A percentile compares a stretch with the other conserved stretches of the same genome.
Conservation (phyloP, 139 green algal species). For the Micractinium sp. region DNA sequence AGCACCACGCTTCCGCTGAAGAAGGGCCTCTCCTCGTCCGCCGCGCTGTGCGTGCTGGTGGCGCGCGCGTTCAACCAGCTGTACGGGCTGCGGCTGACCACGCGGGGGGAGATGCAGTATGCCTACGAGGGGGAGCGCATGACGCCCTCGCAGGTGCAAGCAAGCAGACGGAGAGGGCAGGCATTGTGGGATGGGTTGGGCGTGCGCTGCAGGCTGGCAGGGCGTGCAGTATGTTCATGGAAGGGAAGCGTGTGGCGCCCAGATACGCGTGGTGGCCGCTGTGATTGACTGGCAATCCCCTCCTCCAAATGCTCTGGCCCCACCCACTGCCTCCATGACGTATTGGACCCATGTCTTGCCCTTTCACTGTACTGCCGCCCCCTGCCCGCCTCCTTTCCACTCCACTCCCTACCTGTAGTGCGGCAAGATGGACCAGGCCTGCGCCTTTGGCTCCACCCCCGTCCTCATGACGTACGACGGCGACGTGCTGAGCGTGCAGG, state of each 20-base stretch:
- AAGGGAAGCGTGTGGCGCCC: neutral
- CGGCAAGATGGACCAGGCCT: conserved; percentile 77
- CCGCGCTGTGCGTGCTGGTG: conserved; percentile 78
- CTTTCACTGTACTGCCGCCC: neutral
- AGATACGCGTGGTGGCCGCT: too few species aligned
- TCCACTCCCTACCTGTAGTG: conserved; percentile 26
- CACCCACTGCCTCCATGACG: neutral
- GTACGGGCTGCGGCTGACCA: conserved; percentile 68
- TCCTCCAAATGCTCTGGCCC: too few species aligned
- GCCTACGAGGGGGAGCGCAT: conserved; percentile 74
- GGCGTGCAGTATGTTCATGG: neutral
- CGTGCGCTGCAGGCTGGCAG: neutral
- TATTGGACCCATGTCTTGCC: too few species aligned
- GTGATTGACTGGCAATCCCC: too few species aligned
- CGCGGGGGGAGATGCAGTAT: conserved; percentile 73
- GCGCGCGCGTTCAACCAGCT: conserved; percentile 64
- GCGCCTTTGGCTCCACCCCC: conserved; percentile 66
- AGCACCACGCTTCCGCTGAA: conserved; percentile 71
- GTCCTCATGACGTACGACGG: conserved; percentile 74
- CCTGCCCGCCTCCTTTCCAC: neutral
- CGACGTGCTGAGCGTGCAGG: conserved; percentile 58
- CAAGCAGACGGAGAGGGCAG: neutral
- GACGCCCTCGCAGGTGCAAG: conserved; percentile 58
- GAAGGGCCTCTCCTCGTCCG: conserved; percentile 77
- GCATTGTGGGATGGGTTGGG: neutral